These are phyloP conservation scores for Cordyceps javanica DNA, from an alignment of 2,329 filamentous ascomycete genomes.

Conservation along the genomic window DNA sequence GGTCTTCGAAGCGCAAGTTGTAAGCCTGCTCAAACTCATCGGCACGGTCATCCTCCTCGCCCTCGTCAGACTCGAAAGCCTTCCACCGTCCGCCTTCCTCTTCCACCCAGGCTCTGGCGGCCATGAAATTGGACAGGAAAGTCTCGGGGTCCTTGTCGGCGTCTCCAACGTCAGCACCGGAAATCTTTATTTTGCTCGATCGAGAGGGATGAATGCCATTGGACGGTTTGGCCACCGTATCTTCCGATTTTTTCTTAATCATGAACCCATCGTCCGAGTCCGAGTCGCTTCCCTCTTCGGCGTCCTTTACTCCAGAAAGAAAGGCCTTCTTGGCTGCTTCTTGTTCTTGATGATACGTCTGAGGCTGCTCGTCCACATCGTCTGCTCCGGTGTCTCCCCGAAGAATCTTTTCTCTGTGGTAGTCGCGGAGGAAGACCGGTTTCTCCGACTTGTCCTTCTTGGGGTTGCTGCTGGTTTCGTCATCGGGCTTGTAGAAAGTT, in stretches of 20 bases:
- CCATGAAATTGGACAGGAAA: constrained; percentile 92
- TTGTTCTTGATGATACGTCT: constrained; percentile 85
- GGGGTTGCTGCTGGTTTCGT: constrained; percentile 35
- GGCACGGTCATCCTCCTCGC: constrained; percentile 70
- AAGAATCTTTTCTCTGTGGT: constrained; percentile 85
- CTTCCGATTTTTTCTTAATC: constrained; percentile 56
- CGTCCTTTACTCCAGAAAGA: constrained; percentile 72
- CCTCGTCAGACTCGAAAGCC: constrained; percentile 89
- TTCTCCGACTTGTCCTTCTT: constrained; percentile 83
- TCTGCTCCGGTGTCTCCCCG: constrained; percentile 58
- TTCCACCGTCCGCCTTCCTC: constrained; percentile 61
- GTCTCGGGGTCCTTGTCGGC: constrained; percentile 87
- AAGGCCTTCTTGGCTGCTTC: constrained; percentile 73
- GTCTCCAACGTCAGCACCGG: constrained; percentile 59
- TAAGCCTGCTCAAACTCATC: constrained; percentile 90
- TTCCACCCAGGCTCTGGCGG: constrained; percentile 83
- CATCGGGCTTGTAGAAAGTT: constrained; percentile 70
- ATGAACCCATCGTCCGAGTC: constrained; percentile 63
- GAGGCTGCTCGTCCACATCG: constrained; percentile 53
- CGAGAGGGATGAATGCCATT: constrained; percentile 54
- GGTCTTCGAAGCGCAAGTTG: constrained; percentile 94
- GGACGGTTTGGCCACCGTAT: constrained; percentile 24
- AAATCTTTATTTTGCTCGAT: constrained; percentile 38
- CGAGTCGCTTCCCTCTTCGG: constrained; percentile 35
- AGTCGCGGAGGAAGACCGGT: constrained; percentile 80